Base-by-base conservation (phyloP, 1,284 basidiomycete species). In the Marasmius tenuissimus region DNA sequence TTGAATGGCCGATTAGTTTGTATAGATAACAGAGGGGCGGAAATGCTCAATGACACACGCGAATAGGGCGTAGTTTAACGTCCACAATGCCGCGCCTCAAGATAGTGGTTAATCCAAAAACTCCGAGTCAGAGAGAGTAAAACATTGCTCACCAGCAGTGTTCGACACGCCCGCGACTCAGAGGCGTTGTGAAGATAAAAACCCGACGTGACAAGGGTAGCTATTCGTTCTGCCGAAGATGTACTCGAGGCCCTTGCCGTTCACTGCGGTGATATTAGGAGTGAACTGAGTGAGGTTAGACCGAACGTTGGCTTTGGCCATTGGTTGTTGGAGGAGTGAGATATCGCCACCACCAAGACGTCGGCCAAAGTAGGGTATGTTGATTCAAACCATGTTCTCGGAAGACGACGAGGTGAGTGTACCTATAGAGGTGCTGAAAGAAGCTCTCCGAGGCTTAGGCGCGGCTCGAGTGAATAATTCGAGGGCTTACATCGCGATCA, bases 141-240 rank as follows among this genome's bases (percentile, higher is more conserved):
- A 8, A 47, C n/a, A 18, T 27, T 27, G 40, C 35, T 56, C 20
- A 47, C 88, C 89, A 11, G 84, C 89, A 0, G 85, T 84, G 68
- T 91, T 87, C 70, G 86, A 87, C 14, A 89, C 84, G 3, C 84
- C 84, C 35, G 88, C 86, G 9, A 85, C 83, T 60, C 89, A 50
- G 35, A 22, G 60, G 4, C 35, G 5, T 20, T 57, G 39, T 18
- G 45, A 42, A 39, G 6, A 37, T 14, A 58, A 16, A 16, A 48
- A 51, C 66, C 74, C 52, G 67, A 78, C 79, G 71, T 83, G 81
- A 59, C 80, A 81, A 14, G 72, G 73, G 69, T 76, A 78, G 64
- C 81, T 83, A 64, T 85, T 86, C 7, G 83, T 85, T 67, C 81
- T 86, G 63, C 88, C 88, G 5, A 89, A 72, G 18, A 89, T 76